These are phyloP conservation scores for Ceratobasidium sp. DNA, from an alignment of 1,284 basidiomycete genomes.

Conservation along the genomic window DNA sequence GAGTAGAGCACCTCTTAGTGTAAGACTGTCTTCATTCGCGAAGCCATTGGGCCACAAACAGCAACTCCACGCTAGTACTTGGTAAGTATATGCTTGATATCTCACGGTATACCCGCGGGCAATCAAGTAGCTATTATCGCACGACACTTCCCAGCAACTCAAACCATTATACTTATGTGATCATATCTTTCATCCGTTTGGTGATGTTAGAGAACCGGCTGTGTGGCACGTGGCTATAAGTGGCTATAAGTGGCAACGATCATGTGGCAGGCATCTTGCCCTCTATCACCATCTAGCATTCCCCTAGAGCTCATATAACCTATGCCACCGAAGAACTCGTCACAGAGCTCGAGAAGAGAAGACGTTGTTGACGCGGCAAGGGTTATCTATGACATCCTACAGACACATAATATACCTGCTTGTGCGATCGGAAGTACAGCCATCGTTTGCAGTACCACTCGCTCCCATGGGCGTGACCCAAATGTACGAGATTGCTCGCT, in stretches of 20 bases:
- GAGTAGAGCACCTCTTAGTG: too few relatives aligned
- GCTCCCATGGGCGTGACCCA: neutral
- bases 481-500: neutral
- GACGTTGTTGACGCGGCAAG: neutral
- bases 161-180: too few relatives aligned
- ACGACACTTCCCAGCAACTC: too few relatives aligned
- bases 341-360: neutral
- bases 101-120: too few relatives aligned
- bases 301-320: neutral
- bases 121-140: too few relatives aligned
- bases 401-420: neutral
- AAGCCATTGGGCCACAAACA: too few relatives aligned
- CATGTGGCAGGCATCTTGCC: neutral
- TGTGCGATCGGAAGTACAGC: constrained; percentile 10
- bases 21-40: too few relatives aligned
- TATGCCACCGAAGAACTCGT: neutral
- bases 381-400: neutral
- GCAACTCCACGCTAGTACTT: too few relatives aligned
- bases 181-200: neutral
- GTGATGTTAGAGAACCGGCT: neutral
- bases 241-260: neutral
- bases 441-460: neutral
- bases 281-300: neutral
- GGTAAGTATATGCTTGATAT: too few relatives aligned
- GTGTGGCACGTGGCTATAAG: neutral